phyloP scores from a whole-genome alignment of 257 asterid species.

The Jaltomata sinuosa region DNA sequence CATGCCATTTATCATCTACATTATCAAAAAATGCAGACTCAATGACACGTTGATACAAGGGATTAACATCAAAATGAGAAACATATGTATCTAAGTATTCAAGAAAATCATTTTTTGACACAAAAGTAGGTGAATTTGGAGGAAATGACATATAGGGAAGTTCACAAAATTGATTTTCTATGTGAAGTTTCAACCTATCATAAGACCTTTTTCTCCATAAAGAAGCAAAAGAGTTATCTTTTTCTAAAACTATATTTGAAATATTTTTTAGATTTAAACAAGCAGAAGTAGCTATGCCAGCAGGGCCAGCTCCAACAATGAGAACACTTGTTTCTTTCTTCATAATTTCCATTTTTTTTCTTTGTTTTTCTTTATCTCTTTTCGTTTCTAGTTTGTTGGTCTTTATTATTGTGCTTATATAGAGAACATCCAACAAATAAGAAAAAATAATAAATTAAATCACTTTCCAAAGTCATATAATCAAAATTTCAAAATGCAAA shows the following conservation, averaged over 20 bases:
- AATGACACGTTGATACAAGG: constrained; percentile 6
- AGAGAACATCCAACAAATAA: not conserved
- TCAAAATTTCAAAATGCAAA: not conserved
- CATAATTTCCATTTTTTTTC: constrained; percentile 4
- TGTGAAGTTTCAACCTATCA: constrained; percentile 42
- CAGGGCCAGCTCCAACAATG: constrained; percentile 61
- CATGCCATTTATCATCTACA: constrained; percentile 14
- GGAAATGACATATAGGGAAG: constrained; percentile 46
- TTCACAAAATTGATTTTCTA: constrained; percentile 41
- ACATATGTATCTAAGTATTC: too few relatives aligned
- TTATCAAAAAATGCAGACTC: constrained; percentile 11
- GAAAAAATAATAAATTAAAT: not conserved
- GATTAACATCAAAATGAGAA: not conserved
- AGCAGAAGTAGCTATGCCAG: constrained; percentile 51
- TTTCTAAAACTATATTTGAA: constrained; percentile 45
- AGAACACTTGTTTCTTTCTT: constrained; percentile 15
- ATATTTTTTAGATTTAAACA: constrained; percentile 29
- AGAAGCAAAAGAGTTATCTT: constrained; percentile 40
- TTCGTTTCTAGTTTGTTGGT: not conserved
- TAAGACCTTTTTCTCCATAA: constrained; percentile 47
- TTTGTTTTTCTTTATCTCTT: not conserved
- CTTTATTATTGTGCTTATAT: not conserved
- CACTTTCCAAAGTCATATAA: not conserved
- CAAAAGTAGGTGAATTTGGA: constrained; percentile 22
- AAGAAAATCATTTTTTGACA: constrained; percentile 27